Percentiles rank a stretch among this genome's conserved stretches.
Evolutionary conservation across 1,284 basidiomycete species (phyloP).

Genomic region (Malassezia yamatoensis): DNA sequence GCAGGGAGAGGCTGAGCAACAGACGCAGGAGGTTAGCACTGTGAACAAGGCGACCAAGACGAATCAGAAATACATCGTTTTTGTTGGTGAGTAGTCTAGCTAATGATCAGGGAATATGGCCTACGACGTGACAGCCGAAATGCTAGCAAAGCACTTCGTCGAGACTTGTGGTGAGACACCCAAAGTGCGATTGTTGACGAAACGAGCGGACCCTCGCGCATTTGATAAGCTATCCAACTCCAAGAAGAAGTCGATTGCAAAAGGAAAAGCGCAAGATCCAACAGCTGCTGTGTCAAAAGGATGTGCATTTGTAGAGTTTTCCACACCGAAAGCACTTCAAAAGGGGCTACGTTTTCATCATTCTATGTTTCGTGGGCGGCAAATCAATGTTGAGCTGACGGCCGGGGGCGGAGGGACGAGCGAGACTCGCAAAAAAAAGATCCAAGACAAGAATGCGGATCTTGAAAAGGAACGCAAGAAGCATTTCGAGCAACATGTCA

Average conservation of each 20-base stretch:
- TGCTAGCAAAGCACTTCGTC: slow-evolving; percentile 37
- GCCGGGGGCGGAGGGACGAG: slow-evolving; percentile 45
- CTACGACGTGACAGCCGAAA: slow-evolving; percentile 31
- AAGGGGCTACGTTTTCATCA: slow-evolving; percentile 46
- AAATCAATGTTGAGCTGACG: slow-evolving; percentile 46
- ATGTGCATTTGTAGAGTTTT: slow-evolving; percentile 45
- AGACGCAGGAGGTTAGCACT: neutral
- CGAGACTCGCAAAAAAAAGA: slow-evolving; percentile 33
- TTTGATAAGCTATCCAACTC: slow-evolving; percentile 27
- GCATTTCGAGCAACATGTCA: slow-evolving; percentile 39
- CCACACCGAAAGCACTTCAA: slow-evolving; percentile 23
- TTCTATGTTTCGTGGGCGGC: slow-evolving; percentile 37
- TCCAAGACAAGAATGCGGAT: slow-evolving; percentile 37
- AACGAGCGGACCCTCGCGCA: slow-evolving; percentile 29
- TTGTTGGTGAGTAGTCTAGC: slow-evolving; percentile 21
- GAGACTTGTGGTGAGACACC: slow-evolving; percentile 40
- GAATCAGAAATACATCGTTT: slow-evolving; percentile 32
- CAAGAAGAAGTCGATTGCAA: slow-evolving; percentile 45
- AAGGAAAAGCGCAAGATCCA: slow-evolving; percentile 42
- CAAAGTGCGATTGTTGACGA: slow-evolving; percentile 39
- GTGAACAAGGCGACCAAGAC: neutral
- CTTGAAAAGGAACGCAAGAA: slow-evolving; percentile 41
- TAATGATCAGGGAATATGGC: slow-evolving; percentile 39
- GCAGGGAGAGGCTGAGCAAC: slow-evolving; percentile 8
- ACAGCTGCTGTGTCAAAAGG: slow-evolving; percentile 32